Evolutionary conservation across 495 filamentous ascomycete genomes (phyloP).

Genomic region (Xylaria venustula): DNA sequence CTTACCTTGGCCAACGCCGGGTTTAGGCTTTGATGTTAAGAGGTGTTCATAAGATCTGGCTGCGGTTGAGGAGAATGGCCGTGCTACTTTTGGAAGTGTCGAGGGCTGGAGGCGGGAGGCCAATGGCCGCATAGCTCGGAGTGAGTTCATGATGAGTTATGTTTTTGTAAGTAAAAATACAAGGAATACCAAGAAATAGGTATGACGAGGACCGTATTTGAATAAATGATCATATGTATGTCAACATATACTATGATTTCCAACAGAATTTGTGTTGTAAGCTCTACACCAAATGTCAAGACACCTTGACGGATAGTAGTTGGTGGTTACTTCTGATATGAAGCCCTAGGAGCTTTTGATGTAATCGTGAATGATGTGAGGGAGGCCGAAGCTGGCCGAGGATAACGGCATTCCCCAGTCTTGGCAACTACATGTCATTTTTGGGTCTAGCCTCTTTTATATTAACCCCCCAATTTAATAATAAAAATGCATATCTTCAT

Average conservation of each 20-base stretch:
- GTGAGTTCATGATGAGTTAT: constrained; percentile 54
- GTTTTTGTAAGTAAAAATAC: no score
- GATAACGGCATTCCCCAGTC: constrained; percentile 12
- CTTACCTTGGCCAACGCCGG: constrained; percentile 84
- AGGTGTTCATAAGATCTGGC: constrained; percentile 72
- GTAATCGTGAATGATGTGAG: neutral
- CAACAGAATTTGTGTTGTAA: neutral
- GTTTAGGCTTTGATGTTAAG: constrained; percentile 74
- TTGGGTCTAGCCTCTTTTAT: neutral
- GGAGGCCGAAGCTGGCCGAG: constrained; percentile 34
- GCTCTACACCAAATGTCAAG: neutral
- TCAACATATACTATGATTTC: neutral
- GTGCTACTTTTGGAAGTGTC: constrained; percentile 49
- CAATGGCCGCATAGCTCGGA: constrained; percentile 57
- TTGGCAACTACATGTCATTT: neutral
- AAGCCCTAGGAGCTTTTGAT: constrained; percentile 7
- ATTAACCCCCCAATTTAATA: neutral
- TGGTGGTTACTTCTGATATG: neutral
- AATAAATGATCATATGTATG: no score
- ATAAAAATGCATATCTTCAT: neutral
- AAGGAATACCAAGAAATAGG: neutral
- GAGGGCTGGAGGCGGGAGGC: constrained; percentile 55
- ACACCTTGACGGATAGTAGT: neutral
- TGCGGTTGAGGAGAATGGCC: constrained; percentile 57
- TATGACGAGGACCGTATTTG: no score